Base-by-base conservation (phyloP, 306 rosid species). In the Prunus armeniaca region DNA sequence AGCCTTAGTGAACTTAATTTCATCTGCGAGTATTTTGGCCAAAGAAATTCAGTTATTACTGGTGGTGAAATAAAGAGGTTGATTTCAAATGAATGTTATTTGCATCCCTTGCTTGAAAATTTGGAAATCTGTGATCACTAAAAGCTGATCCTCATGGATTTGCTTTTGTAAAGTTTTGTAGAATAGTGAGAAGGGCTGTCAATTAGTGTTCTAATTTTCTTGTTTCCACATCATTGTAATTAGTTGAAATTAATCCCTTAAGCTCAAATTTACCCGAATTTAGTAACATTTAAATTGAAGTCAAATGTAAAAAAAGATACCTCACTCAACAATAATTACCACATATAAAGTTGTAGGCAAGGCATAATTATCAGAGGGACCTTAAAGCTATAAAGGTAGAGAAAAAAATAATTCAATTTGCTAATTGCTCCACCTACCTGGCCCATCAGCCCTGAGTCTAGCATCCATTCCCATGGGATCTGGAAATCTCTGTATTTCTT, bases 391-490 rank as follows among this genome's bases (percentile, higher is more conserved):
- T 10, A 27, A 38, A 20, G 65, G 18, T 47, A 57, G 19, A 17
- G n/a, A 2, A 3, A 24, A 22, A 27, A 65, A 60, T 25, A 27
- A 57, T 15, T 9, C 69, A 22, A 43, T 28, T 19, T 46, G 34
- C 17, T 60, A 27, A 45, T 47, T 18, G 30, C 34, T 19, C 24
- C 76, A 12, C 82, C 9, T 82, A 94, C 98, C 96, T 89, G 93
- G 66, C 93, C 89, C 32, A 87, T 79, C 20, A 95, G 84, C 49
- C 96, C 99, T 4, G 91, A 65, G 58, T 89, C 98, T 46, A 84
- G 64, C 92, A 91, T 80, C 99, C 99, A 95, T 34, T 92, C 90
- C 90, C 91, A 92, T 13, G 99, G 99, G 51, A 95, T 92, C 77
- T 86, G 91, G 46, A 90, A 85, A 74, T 81, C 88, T 79, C 84